Evolutionary conservation across 2,329 filamentous ascomycete genomes (phyloP), one percentile per base, ranked within the genome.

Genomic region (Metarhizium guizhouense): DNA sequence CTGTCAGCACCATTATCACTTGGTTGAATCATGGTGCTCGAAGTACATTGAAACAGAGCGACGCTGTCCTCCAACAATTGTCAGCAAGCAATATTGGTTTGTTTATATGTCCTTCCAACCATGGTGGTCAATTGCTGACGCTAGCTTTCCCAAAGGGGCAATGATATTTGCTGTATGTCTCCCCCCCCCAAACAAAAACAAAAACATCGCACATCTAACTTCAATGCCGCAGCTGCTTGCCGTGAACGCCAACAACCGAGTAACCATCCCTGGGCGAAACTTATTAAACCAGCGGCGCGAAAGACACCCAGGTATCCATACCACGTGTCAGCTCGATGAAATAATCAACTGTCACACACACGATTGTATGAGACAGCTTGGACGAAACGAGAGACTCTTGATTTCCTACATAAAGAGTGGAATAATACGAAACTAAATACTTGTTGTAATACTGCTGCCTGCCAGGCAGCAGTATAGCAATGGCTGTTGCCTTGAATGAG

Each of bases 1-100:
- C 66, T 79, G 77, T 59, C 72, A 76, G 59, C 71, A 73, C 54
- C 76, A 79, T 64, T 78, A 76, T 68, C 77, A 79, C 60, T 64
- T 74, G 59, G 73, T 75, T 55, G 73, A 74, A 57, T 74, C 73
- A 32, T 75, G 73, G 73, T 75, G 73, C 54, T 67, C 70, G 54
- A 73, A 73, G 59, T 75, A 75, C 55, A 74, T 74, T 55, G 70
- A 71, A 61, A 75, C 73, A 10, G 71, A 73, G 58, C 69, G 69
- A 57, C 66, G 73, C 59, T 75, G 73, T 58, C 68, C 70, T 32
- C 72, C 72, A 6, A 72, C 65, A 6, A 71, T 75, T 45, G 72
- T 74, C 45, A 74, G 73, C 66, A 75, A 74, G 57, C 72, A 75
- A 59, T 75, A 74, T 62, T 73, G 73, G 72, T 75, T 58, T 65